These are phyloP conservation scores for Crucihimalaya himalaica DNA, from an alignment of 345 rosid species.

Conservation along the genomic window DNA sequence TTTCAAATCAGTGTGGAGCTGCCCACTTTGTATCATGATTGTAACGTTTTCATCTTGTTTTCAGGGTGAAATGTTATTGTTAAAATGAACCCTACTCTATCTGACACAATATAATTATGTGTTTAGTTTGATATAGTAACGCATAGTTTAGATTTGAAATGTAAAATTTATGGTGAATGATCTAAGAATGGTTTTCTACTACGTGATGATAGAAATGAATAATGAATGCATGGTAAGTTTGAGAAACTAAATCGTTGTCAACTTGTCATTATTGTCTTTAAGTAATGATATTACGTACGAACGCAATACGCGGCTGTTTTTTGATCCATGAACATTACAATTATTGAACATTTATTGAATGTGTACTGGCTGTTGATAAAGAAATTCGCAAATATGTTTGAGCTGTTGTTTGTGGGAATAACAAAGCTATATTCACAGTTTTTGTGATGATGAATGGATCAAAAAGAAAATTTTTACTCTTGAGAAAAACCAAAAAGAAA, in stretches of 20 bases:
- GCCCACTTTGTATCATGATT: neutral
- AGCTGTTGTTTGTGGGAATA: neutral
- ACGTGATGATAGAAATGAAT: neutral
- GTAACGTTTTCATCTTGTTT: neutral
- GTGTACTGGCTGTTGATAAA: neutral
- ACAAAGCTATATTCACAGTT: neutral
- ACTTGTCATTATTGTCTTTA: neutral
- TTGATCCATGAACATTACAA: neutral
- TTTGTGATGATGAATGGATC: neutral
- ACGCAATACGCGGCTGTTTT: slow-evolving; percentile 11
- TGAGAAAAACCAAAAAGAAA: no score
- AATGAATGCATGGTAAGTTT: neutral
- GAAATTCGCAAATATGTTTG: neutral
- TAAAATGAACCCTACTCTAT: neutral
- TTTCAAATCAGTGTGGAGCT: slow-evolving; percentile 6
- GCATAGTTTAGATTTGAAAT: neutral
- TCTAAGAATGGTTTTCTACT: neutral
- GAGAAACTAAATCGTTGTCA: neutral
- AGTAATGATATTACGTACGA: neutral
- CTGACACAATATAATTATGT: neutral
- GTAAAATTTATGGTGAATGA: neutral
- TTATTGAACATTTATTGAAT: neutral
- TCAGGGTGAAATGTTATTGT: neutral
- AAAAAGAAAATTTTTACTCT: neutral
- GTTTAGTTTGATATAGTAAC: neutral